These are phyloP conservation scores for Scheffersomyces parashehatae DNA, from an alignment of 1,139 yeast species.

Conservation along the genomic window DNA sequence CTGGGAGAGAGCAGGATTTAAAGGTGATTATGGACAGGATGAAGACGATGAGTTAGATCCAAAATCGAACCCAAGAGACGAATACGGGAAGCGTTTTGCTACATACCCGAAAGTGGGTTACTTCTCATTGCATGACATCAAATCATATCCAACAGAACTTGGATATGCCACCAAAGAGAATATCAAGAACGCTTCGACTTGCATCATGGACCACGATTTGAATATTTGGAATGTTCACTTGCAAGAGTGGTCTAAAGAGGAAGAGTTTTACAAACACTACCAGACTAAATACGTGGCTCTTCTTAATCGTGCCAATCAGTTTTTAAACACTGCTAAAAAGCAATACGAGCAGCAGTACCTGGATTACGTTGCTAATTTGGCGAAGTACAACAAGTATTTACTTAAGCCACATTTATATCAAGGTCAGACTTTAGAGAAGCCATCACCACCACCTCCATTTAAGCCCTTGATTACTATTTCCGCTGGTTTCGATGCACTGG, in stretches of 20 bases:
- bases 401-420: slow-evolving; percentile 31
- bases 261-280: slow-evolving; percentile 67
- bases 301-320: slow-evolving; percentile 69
- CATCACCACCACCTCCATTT: slow-evolving; percentile 51
- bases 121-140: slow-evolving; percentile 82
- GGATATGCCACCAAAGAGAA: slow-evolving; percentile 76
- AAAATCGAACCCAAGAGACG: slow-evolving; percentile 41
- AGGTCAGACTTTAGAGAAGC: slow-evolving; percentile 24
- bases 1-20: slow-evolving; percentile 74
- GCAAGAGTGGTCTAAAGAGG: slow-evolving; percentile 61
- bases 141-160: slow-evolving; percentile 81
- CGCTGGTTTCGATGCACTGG: slow-evolving; percentile 90
- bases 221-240: slow-evolving; percentile 86
- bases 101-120: slow-evolving; percentile 72
- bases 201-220: slow-evolving; percentile 77
- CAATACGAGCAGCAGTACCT: slow-evolving; percentile 44
- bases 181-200: slow-evolving; percentile 76
- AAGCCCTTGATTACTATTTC: slow-evolving; percentile 73
- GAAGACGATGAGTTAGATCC: slow-evolving; percentile 41
- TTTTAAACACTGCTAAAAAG: slow-evolving; percentile 51
- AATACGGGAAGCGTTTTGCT: slow-evolving; percentile 55
- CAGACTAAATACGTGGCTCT: slow-evolving; percentile 61
- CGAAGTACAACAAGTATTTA: slow-evolving; percentile 30
- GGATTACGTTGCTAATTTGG: slow-evolving; percentile 27
- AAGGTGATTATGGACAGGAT: slow-evolving; percentile 51